phyloP scores from a whole-genome alignment of 176 grass and related monocot genomes.

The Rhynchospora pubera region DNA sequence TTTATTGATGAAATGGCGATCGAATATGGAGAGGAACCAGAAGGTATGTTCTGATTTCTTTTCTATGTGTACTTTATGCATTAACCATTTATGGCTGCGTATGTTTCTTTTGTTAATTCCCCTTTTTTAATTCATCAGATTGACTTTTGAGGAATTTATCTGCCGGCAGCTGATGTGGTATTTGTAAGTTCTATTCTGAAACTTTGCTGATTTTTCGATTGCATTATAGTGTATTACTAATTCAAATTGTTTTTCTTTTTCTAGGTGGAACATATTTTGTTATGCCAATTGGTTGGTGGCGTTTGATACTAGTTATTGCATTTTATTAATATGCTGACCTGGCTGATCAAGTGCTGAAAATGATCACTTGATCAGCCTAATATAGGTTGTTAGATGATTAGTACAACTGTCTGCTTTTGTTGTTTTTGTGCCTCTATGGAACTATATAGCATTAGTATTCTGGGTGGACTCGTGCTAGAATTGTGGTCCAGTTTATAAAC shows the following conservation, averaged over 20 bases:
- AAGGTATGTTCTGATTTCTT: background rate
- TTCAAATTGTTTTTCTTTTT: background rate
- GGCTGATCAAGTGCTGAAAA: background rate
- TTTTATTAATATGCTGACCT: background rate
- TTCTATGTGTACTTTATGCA: background rate
- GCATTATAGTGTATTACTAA: background rate
- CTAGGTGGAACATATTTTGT: background rate
- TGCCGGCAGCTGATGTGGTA: background rate
- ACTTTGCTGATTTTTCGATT: background rate
- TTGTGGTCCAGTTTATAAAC: background rate
- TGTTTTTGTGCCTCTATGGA: background rate
- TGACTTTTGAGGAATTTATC: background rate
- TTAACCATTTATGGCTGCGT: background rate
- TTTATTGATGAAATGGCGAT: background rate
- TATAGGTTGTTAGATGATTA: background rate
- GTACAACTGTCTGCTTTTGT: background rate
- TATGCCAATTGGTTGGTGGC: background rate
- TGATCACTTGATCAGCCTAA: background rate
- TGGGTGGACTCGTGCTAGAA: background rate
- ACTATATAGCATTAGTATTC: background rate
- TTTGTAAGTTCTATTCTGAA: background rate
- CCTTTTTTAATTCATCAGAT: background rate
- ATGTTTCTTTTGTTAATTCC: background rate
- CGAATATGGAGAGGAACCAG: background rate
- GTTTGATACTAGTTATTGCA: background rate